Evolutionary conservation across 805 yeast species (phyloP).

Genomic region (Jamesozyma piceae): DNA sequence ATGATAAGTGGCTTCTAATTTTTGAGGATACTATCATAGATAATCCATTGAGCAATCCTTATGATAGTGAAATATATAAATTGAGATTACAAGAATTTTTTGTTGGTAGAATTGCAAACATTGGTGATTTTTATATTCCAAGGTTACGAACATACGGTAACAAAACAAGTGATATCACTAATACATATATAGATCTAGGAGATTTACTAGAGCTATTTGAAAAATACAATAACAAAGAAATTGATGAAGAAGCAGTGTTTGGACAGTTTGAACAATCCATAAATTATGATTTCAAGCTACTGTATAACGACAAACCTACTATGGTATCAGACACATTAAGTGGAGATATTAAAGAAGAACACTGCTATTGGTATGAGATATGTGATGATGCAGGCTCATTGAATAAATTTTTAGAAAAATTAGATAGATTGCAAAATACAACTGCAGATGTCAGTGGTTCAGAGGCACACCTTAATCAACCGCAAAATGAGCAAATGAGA

Average conservation of each 20-base stretch:
- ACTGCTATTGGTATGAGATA: constrained; percentile 27
- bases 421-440: constrained; percentile 8
- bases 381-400: constrained; percentile 19
- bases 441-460: constrained; percentile 1
- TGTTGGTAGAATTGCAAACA: constrained; percentile 23
- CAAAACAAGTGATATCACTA: background rate
- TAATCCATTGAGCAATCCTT: constrained; percentile 25
- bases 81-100: constrained; percentile 26
- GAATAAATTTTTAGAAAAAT: constrained; percentile 15
- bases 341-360: constrained; percentile 3
- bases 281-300: constrained; percentile 19
- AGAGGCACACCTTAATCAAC: constrained; percentile 14
- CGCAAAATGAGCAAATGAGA: constrained; percentile 18
- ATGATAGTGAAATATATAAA: constrained; percentile 19
- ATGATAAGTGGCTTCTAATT: constrained; percentile 21
- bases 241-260: constrained; percentile 17
- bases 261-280: constrained; percentile 17
- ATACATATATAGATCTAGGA: constrained; percentile 12
- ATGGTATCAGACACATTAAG: constrained; percentile 14
- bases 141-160: constrained; percentile 10
- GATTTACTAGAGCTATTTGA: constrained; percentile 13
- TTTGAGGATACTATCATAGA: constrained; percentile 20
- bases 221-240: constrained; percentile 17
- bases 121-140: constrained; percentile 29
- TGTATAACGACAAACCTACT: constrained; percentile 23